Evolutionary conservation across 1,284 basidiomycete genomes (phyloP).

Genomic region (Malassezia sp.): DNA sequence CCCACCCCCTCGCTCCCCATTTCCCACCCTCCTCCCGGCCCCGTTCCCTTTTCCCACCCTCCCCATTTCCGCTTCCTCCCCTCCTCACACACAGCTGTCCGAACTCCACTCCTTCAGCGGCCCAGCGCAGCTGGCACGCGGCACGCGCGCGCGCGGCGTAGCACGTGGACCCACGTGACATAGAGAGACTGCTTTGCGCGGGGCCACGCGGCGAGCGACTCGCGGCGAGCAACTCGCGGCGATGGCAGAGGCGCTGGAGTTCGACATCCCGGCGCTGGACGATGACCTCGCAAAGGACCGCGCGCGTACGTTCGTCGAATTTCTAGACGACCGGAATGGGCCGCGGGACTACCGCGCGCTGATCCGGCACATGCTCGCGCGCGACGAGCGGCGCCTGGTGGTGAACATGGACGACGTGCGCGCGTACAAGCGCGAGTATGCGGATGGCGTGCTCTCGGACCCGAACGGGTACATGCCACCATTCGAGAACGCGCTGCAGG

Average conservation of each 20-base stretch:
- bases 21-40: too few species aligned
- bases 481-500: conserved; percentile 71
- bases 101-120: conserved; percentile 2
- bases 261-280: conserved; percentile 32
- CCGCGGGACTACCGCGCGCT: conserved; percentile 69
- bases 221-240: conserved; percentile 6
- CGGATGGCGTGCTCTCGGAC: conserved; percentile 60
- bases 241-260: conserved; percentile 41
- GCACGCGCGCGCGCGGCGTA: conserved; percentile 2
- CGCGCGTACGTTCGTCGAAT: conserved; percentile 67
- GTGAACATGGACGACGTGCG: conserved; percentile 94
- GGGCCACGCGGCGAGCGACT: background rate
- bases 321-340: conserved; percentile 60
- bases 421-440: conserved; percentile 66
- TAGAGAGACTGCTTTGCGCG: background rate
- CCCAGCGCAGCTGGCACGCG: background rate
- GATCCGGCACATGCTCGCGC: conserved; percentile 70
- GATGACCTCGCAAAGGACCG: conserved; percentile 40
- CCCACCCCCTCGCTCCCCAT: too few species aligned
- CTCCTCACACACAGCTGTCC: conserved; percentile 6
- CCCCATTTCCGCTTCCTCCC: too few species aligned
- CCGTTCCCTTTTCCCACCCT: too few species aligned
- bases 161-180: conserved; percentile 15
- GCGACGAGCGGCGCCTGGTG: conserved; percentile 75
- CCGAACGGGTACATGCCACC: conserved; percentile 84